Base-by-base conservation (phyloP, 1,139 yeast genomes). In the Blastobotrys raffinosifermentans region DNA sequence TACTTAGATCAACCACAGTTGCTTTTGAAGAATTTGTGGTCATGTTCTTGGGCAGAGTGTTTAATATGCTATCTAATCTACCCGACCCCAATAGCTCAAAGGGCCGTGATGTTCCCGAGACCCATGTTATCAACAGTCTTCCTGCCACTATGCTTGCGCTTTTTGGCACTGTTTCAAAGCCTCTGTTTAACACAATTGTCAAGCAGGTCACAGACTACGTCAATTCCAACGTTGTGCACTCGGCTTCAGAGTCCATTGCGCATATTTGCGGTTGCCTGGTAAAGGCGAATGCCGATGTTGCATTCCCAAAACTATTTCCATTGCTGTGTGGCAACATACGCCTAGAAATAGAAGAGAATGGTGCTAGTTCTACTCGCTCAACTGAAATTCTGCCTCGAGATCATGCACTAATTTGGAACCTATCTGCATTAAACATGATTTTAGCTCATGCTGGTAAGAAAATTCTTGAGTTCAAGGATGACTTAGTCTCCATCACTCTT, bases 281-380 rank as follows among this genome's bases (percentile, higher is more conserved):
- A 4, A 76, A 77, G 46, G 72, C 84, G 31, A 74, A 79, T 34
- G 85, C 80, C 2, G 53, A 53, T 25, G 51, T 57, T 4, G 66
- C 72, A 5, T 73, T 80, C 45, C 64, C 69, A 2, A 58, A 59
- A 27, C 61, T 75, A 27, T 69, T 73, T 34, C 63, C 66, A 1
- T 53, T 68, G 18, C 60, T 82, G 19, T 64, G 72, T 35, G 68
- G 67, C 2, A 72, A 71, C 41, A 78, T 89, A 23, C 67, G 68
- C 34, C 77, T 73, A 19, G 96, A 91, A 53, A 69, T 91, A 16
- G 68, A 67, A n/a, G 89, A 81, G 50, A 84, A 89, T 48, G 84
- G 80, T 7, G 96, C 97, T 0, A 97, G 96, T 1, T 65, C 75
- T 1, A 66, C 80, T 0, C 72, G 96, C 54, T 75, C 78, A 14